Evolutionary conservation across 176 grass and related monocot genomes (phyloP), one percentile per base, ranked within the genome.

Genomic region (Oryza nivara): DNA sequence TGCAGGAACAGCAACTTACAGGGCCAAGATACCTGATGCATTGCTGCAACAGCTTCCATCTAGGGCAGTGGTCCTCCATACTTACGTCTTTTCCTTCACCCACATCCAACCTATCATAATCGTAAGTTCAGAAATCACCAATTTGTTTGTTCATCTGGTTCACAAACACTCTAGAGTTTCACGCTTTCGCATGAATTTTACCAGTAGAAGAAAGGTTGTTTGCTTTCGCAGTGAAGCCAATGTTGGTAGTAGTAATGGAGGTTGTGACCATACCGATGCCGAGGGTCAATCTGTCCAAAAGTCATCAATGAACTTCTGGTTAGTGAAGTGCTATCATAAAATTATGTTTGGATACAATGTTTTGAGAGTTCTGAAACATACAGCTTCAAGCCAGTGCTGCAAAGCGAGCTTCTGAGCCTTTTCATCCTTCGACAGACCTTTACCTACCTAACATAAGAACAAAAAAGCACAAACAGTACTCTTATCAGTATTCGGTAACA

Each of bases 11-110:
- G 41, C 75, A 84, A 88, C 91, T 90, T 94, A 97, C 94, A 63
- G 93, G 96, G 67, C 93, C 93, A 78, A 98, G 91, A 87, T 98
- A 98, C 88, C 92, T 99, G 89, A 99, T 99, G 91, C 96, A 99
- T 70, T 99, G 93, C 40, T 91, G 77, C 79, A 88, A 86, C 72
- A 96, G 68, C 81, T 92, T 91, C 82, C 82, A 96, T 64, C 96
- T 85, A 51, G 89, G 65, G 78, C 96, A 99, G 10, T 89, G 75
- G 6, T 94, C 75, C 6, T 94, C 88, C 64, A 98, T 60, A 75
- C 65, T 91, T 70, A 94, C 75, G 25, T 96, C 96, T 70, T 94
- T 99, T 49, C 96, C 96, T 65, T 98, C 91, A 79, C 96, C 96
- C 23, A 96, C 82, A 92, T 98, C 96, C 83, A 98, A 76, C 96